Conservation (phyloP, 129 eudicot genomes). For the Helianthus tuberosus region DNA sequence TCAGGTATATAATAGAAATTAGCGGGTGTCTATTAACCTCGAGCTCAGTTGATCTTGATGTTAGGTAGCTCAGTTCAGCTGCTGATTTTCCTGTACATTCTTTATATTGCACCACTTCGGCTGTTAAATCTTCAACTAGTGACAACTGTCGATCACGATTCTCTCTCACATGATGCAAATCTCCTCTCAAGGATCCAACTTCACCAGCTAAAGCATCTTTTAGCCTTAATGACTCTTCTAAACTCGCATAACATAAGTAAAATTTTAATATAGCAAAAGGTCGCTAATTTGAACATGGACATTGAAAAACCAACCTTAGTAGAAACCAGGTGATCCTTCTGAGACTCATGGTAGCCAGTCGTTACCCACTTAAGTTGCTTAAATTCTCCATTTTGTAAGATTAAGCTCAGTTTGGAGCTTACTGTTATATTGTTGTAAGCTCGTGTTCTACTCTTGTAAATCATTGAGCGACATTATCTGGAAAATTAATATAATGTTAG, state of each 20-base stretch:
- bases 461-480: conserved; percentile 77
- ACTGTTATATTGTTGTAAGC: conserved; percentile 87
- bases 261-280: neutral
- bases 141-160: conserved; percentile 70
- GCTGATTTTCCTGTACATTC: conserved; percentile 43
- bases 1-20: neutral
- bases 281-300: neutral
- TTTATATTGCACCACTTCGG: conserved; percentile 40
- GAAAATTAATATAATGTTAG: neutral
- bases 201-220: conserved; percentile 74
- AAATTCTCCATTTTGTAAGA: conserved; percentile 68
- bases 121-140: conserved; percentile 51
- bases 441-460: conserved; percentile 85
- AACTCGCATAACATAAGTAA: conserved; percentile 51
- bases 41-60: conserved; percentile 60
- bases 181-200: conserved; percentile 63
- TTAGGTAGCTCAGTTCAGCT: conserved; percentile 62
- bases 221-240: conserved; percentile 69
- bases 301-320: conserved; percentile 46
- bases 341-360: conserved; percentile 77
- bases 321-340: conserved; percentile 70
- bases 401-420: conserved; percentile 89
- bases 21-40: conserved; percentile 51
- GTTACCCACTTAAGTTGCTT: conserved; percentile 43
- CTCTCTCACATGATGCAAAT: conserved; percentile 68